A percentile compares a stretch with the other conserved stretches of the same genome.
Conservation (phyloP, 805 yeast genomes). For the Ogataea thermomethanolica region DNA sequence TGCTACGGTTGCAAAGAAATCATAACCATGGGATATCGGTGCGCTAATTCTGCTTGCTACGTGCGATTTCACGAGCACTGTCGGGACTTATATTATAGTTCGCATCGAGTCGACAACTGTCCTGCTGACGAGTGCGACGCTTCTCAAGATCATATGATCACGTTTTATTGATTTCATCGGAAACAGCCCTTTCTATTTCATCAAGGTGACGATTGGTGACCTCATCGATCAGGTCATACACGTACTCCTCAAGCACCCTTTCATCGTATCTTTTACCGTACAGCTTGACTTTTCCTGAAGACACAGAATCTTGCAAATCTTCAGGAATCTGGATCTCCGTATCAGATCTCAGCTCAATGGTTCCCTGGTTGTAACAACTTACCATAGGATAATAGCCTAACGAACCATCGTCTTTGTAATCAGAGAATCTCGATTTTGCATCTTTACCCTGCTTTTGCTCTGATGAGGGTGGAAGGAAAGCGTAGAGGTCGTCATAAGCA, state of each 20-base stretch:
- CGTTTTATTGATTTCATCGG: constrained; percentile 17
- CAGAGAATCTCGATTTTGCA: constrained; percentile 12
- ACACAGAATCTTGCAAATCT: constrained; percentile 28
- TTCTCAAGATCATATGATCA: constrained; percentile 14
- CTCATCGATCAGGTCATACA: constrained; percentile 84
- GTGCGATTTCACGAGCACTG: constrained; percentile 50
- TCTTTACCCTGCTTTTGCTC: constrained; percentile 40
- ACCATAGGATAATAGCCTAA: constrained; percentile 91
- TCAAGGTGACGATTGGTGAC: constrained; percentile 61
- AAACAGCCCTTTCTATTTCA: constrained; percentile 19
- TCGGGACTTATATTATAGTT: constrained; percentile 36
- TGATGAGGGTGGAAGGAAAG: constrained; percentile 78
- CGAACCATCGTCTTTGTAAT: constrained; percentile 69
- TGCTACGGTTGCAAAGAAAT: constrained; percentile 53
- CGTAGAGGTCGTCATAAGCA: constrained; percentile 63
- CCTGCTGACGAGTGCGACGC: constrained; percentile 30
- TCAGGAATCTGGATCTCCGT: constrained; percentile 53
- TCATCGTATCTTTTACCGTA: constrained; percentile 62
- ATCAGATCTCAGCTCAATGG: constrained; percentile 66
- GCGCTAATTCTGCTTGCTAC: constrained; percentile 34
- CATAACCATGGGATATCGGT: constrained; percentile 49
- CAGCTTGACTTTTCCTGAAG: constrained; percentile 39
- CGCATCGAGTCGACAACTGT: constrained; percentile 31
- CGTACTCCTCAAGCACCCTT: constrained; percentile 72
- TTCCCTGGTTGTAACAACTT: constrained; percentile 77